Evolutionary conservation across 352 stramenopile species (phyloP), one percentile per base, ranked within the genome.

Genomic region (Pythium rhizo-oryzae): DNA sequence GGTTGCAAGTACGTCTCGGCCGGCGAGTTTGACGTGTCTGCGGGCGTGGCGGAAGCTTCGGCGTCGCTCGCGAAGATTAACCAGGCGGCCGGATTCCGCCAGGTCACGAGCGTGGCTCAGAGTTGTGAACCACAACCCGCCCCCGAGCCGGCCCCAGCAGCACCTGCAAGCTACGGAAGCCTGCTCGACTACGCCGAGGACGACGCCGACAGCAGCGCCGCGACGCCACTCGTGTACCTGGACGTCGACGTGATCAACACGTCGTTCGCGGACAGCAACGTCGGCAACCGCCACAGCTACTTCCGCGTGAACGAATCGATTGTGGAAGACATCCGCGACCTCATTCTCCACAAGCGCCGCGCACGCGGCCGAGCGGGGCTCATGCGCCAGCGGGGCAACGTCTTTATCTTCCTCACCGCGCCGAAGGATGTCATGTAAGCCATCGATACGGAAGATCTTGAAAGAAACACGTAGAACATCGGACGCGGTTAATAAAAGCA

Each of bases 161-260:
- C 50, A 0, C 58, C 58, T 5, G 6, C 44, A 28, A 56, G 37
- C 13, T 57, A 61, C 33, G 62, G 35, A 12, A 30, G 43, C 41
- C 23, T 50, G 5, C 50, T 33, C 0, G 53, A 68, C 51, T 56
- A 57, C 19, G 51, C 53, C 13, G 21, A 63, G 44, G 46, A 57
- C 28, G 23, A 62, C 21, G 30, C 19, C 12, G 54, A 51, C 25
- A 39, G 55, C 35, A 37, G 28, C 15, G 41, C 24, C 6, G 67
- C 80, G 23, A 67, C 72, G 0, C 41, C 69, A 2, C 61, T 65
- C 13, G 62, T 74, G 12, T 94, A 84, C 63, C 71, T 97, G 18
- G 87, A 96, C 71, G 80, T 93, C 51, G 90, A 96, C 72, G 87
- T 93, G 18, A 91, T 97, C 61, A 89, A 96, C 67, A 97, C 85